A percentile compares a stretch with the other conserved stretches of the same genome.
Evolutionary conservation across 345 rosid species (phyloP).

Genomic region (Salix koriyanagi): DNA sequence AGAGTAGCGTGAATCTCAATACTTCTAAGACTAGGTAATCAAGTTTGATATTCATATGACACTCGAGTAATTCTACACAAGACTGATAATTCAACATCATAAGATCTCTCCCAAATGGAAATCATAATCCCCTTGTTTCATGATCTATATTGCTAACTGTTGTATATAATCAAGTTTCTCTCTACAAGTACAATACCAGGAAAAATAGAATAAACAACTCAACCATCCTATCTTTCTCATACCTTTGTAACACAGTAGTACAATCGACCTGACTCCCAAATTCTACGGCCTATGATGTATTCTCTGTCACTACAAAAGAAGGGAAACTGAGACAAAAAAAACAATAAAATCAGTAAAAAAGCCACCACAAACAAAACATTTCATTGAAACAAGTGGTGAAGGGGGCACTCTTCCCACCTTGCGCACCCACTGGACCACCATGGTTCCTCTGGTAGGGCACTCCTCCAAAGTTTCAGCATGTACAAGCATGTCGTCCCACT

Average conservation of each 20-base stretch:
- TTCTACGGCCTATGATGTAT: slow-evolving; percentile 87
- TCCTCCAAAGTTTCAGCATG: slow-evolving; percentile 54
- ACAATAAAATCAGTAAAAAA: background rate
- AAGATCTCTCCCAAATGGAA: too few relatives aligned
- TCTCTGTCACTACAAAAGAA: slow-evolving; percentile 97
- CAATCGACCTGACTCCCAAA: slow-evolving; percentile 75
- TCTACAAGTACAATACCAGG: background rate
- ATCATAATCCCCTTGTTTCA: too few relatives aligned
- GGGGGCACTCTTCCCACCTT: slow-evolving; percentile 46
- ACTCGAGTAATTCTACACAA: background rate
- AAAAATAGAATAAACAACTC: background rate
- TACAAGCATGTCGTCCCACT: slow-evolving; percentile 92
- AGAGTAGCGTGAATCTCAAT: background rate
- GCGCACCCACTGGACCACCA: slow-evolving; percentile 89
- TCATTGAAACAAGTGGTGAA: slow-evolving; percentile 2
- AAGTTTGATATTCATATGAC: background rate
- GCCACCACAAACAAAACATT: slow-evolving; percentile 3
- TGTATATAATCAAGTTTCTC: too few relatives aligned
- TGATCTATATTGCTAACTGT: too few relatives aligned
- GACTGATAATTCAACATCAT: too few relatives aligned
- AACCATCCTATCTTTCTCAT: background rate
- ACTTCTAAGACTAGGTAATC: background rate
- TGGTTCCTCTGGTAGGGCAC: slow-evolving; percentile 68
- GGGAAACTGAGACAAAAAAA: slow-evolving; percentile 64
- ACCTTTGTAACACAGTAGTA: slow-evolving; percentile 96